Percentiles rank a stretch among this genome's conserved stretches.
These are phyloP conservation scores for Mycosarcoma maydis DNA, from an alignment of 1,284 basidiomycete species.

Conservation along the genomic window DNA sequence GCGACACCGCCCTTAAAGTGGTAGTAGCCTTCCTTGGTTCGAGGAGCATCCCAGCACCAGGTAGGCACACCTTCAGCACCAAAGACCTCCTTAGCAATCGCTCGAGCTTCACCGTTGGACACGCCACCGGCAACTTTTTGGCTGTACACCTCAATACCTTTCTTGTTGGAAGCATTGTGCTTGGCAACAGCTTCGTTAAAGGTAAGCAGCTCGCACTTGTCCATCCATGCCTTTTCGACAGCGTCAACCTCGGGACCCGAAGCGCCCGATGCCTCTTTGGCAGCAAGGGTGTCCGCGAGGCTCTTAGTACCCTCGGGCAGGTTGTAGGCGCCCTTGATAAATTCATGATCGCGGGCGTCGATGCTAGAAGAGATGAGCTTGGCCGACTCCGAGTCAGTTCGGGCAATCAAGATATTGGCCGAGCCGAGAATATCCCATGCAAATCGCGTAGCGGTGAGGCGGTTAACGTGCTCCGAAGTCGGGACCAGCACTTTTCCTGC, in stretches of 20 bases:
- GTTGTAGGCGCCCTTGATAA: conserved; percentile 65
- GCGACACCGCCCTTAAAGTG: conserved; percentile 85
- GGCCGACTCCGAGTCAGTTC: conserved; percentile 90
- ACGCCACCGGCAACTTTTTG: conserved; percentile 75
- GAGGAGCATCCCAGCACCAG: conserved; percentile 92
- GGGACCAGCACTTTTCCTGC: conserved; percentile 94
- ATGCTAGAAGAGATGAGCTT: conserved; percentile 85
- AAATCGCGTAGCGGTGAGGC: conserved; percentile 83
- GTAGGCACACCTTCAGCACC: conserved; percentile 73
- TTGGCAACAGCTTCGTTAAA: conserved; percentile 80
- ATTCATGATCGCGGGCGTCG: conserved; percentile 76
- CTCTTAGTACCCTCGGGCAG: conserved; percentile 52
- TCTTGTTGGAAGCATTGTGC: conserved; percentile 60
- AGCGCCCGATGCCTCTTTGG: conserved; percentile 56
- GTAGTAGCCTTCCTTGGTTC: conserved; percentile 91
- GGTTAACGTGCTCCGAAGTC: conserved; percentile 82
- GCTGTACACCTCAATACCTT: conserved; percentile 70
- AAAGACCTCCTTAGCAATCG: conserved; percentile 77
- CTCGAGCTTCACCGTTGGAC: conserved; percentile 79
- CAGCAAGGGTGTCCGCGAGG: conserved; percentile 62
- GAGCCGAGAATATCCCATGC: conserved; percentile 87
- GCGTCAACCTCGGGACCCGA: conserved; percentile 57
- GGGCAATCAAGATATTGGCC: conserved; percentile 86
- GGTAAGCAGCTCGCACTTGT: conserved; percentile 71
- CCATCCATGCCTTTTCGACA: conserved; percentile 65